These are phyloP conservation scores for Calonectria leucothoes DNA, from an alignment of 2,329 filamentous ascomycete genomes.

Conservation along the genomic window DNA sequence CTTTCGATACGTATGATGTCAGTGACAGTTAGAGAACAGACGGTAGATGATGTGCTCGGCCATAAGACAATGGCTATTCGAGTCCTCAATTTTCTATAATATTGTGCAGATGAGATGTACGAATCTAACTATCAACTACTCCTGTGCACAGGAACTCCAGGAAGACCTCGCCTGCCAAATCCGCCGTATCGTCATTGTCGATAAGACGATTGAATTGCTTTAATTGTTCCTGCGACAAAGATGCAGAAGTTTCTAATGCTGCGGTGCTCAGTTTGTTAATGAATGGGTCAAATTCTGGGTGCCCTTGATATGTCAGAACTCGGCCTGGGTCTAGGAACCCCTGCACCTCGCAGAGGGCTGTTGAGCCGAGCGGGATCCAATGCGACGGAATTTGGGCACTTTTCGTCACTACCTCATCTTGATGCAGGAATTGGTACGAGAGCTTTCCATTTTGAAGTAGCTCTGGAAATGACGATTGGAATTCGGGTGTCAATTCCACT, in stretches of 20 bases:
- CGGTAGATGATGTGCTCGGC: too few species aligned
- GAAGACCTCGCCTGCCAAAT: not conserved
- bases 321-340: not conserved
- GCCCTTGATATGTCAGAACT: not conserved
- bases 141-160: not conserved
- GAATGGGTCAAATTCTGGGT: constrained; percentile 1
- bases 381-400: not conserved
- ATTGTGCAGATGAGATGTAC: not conserved
- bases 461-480: not conserved
- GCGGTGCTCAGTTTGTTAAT: not conserved
- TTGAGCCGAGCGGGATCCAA: not conserved
- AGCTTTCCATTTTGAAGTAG: not conserved
- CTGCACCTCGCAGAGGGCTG: not conserved
- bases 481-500: not conserved
- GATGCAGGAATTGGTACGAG: constrained; percentile 2
- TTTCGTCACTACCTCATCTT: not conserved
- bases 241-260: not conserved
- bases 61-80: too few species aligned
- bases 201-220: not conserved
- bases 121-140: not conserved
- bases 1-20: too few species aligned
- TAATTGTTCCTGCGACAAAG: not conserved
- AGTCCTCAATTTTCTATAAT: not conserved
- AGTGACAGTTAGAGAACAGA: too few species aligned
- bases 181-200: not conserved